Base-by-base conservation (phyloP, 768 basidiomycete genomes). In the Russula virescens region DNA sequence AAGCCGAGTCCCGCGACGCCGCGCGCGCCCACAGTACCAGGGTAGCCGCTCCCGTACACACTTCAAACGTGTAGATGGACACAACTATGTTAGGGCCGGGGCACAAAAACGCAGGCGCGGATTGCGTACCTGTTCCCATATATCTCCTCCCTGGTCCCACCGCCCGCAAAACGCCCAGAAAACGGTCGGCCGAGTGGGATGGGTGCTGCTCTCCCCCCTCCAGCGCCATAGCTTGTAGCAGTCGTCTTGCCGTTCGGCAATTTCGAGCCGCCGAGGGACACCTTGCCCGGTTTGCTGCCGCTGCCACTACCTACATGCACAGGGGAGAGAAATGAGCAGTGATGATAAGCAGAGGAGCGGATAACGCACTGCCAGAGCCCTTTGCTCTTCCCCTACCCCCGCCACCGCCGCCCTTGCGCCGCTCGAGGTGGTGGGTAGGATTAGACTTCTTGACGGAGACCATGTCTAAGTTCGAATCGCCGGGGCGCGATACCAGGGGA, bases 31-130 rank as follows among this genome's bases (percentile, higher is more conserved):
- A 28, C 21, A 14, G 56, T 25, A 13, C 69, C 71, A 3, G 69
- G 69, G 52, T 72, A 73, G 10, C 72, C 72, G 56, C 71, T 73
- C 16, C 71, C 72, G 45, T 73, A 72, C 26, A 59, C 42, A 21
- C 71, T 71, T 18, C 45, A 46, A 5, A 53, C 3, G 31, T 31
- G 19, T 5, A 46, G 14, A 56, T 16, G 31, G 5, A 50, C 31
- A 35, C 8, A 11, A 25, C 35, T 18, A 19, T n/a, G 47, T 49
- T 38, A 67, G 40, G 5, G 10, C 31, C 35, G 21, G 3, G 28
- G 3, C 4, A 13, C 2, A 18, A 19, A 19, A 13, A 16, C 3
- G 42, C 8, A 8, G 3, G 7, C 11, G 5, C 3, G 38, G 13
- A 45, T 11, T 21, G 58, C 68, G 16, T 53, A 72, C 71, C 60